Percentiles rank a stretch among this genome's conserved stretches.
Conservation (phyloP, 1,139 yeast genomes). For the Suhomyces coccinellae region DNA sequence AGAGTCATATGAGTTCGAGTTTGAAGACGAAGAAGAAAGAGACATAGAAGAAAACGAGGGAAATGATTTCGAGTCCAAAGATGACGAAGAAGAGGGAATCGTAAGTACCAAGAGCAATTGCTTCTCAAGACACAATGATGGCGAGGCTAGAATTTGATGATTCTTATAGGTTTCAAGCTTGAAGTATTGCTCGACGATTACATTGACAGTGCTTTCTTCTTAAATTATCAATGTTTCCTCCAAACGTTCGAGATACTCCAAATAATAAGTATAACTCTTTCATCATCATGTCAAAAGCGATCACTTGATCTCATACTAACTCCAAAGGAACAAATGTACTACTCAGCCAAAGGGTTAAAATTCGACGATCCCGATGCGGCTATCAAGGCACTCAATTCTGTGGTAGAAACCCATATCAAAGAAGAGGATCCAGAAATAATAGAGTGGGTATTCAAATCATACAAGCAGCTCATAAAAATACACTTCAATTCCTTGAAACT, state of each 20-base stretch:
- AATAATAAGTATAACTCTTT: too few relatives aligned
- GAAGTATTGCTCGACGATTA: neutral
- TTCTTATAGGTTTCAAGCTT: neutral
- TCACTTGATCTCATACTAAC: slow-evolving; percentile 20
- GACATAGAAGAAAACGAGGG: slow-evolving; percentile 18
- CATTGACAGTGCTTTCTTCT: too few relatives aligned
- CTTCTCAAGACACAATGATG: neutral
- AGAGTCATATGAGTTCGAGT: slow-evolving; percentile 67
- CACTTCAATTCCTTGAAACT: slow-evolving; percentile 35
- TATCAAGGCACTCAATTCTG: slow-evolving; percentile 13
- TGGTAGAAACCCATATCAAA: slow-evolving; percentile 8
- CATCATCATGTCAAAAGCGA: neutral
- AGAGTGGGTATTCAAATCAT: slow-evolving; percentile 57
- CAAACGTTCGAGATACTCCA: too few relatives aligned
- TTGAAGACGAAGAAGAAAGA: slow-evolving; percentile 48
- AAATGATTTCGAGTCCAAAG: slow-evolving; percentile 24
- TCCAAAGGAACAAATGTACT: slow-evolving; percentile 53
- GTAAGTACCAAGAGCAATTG: slow-evolving; percentile 13
- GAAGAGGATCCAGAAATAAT: slow-evolving; percentile 18
- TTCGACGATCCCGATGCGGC: slow-evolving; percentile 51
- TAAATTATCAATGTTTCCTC: too few relatives aligned
- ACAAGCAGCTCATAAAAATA: slow-evolving; percentile 66
- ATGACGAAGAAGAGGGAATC: slow-evolving; percentile 17
- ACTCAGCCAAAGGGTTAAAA: slow-evolving; percentile 60
- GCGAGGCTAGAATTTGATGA: neutral